Evolutionary conservation across 805 yeast species (phyloP).

Genomic region (Sugiyamaella smithiae): DNA sequence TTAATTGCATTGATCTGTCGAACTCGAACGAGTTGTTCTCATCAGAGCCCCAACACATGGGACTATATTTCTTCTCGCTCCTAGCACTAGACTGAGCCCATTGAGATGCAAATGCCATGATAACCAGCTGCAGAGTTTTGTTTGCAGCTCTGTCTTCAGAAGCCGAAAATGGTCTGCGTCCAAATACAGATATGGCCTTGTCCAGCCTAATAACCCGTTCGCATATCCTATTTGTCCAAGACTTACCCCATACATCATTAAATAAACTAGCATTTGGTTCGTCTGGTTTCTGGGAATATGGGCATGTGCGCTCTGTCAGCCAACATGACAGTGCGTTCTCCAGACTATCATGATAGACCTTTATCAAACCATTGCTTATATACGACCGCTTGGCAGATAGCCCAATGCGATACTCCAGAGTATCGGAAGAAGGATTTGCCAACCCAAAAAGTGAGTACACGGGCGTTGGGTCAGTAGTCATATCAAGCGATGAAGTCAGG

Average conservation of each 20-base stretch:
- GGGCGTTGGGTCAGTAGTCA: neutral
- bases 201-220: constrained; percentile 1
- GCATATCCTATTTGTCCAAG: constrained; percentile 1
- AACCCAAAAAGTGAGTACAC: neutral
- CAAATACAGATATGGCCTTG: neutral
- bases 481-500: neutral
- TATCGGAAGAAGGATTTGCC: constrained; percentile 1
- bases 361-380: neutral
- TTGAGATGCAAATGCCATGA: constrained; percentile 8
- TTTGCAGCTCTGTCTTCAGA: neutral
- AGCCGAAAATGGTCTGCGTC: neutral
- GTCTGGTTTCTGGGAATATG: neutral
- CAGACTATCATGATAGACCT: constrained; percentile 1
- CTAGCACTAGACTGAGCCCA: constrained; percentile 7
- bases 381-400: neutral
- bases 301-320: constrained; percentile 5
- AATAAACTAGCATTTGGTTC: neutral
- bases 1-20: constrained; percentile 3
- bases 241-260: neutral
- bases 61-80: neutral
- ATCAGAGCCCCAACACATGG: neutral
- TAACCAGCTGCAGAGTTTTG: neutral
- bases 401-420: neutral
- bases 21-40: neutral
- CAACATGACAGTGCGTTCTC: constrained; percentile 3